Percentiles rank a stretch among this genome's conserved stretches.
These are phyloP conservation scores for Trichophyton benhamiae DNA, from an alignment of 2,329 filamentous ascomycete genomes.

Conservation along the genomic window DNA sequence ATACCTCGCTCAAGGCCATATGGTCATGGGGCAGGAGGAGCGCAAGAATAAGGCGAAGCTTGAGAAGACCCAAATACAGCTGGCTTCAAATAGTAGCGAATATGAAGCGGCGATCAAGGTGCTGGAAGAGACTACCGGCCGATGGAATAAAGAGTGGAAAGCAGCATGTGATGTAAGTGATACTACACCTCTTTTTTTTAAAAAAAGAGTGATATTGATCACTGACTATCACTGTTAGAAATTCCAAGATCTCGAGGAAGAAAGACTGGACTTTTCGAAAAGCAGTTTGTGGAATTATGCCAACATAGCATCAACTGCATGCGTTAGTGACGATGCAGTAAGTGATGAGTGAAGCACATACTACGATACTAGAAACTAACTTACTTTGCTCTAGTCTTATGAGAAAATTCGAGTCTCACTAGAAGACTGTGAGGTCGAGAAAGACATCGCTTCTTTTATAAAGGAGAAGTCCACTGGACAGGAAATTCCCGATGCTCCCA, in stretches of 20 bases:
- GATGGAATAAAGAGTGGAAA: slow-evolving; percentile 99
- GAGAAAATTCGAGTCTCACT: slow-evolving; percentile 90
- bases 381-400: slow-evolving; percentile 48
- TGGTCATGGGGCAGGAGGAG: slow-evolving; percentile 99
- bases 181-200: background rate
- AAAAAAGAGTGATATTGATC: background rate
- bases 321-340: slow-evolving; percentile 82
- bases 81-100: slow-evolving; percentile 80
- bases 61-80: slow-evolving; percentile 94
- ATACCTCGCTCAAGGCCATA: slow-evolving; percentile 94
- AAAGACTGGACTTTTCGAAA: slow-evolving; percentile 92
- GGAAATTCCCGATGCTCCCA: slow-evolving; percentile 92
- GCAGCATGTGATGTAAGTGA: slow-evolving; percentile 63
- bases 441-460: slow-evolving; percentile 84
- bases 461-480: slow-evolving; percentile 80
- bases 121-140: slow-evolving; percentile 82
- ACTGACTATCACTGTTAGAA: slow-evolving; percentile 43
- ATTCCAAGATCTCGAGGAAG: slow-evolving; percentile 97
- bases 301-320: slow-evolving; percentile 93
- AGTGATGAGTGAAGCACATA: slow-evolving; percentile 16
- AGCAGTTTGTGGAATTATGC: slow-evolving; percentile 97
- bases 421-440: slow-evolving; percentile 93
- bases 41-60: slow-evolving; percentile 97
- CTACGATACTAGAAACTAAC: slow-evolving; percentile 3
- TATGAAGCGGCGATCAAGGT: slow-evolving; percentile 89